Evolutionary conservation across 257 asterid species (phyloP).

Genomic region (Fraxinus quadrangulata): DNA sequence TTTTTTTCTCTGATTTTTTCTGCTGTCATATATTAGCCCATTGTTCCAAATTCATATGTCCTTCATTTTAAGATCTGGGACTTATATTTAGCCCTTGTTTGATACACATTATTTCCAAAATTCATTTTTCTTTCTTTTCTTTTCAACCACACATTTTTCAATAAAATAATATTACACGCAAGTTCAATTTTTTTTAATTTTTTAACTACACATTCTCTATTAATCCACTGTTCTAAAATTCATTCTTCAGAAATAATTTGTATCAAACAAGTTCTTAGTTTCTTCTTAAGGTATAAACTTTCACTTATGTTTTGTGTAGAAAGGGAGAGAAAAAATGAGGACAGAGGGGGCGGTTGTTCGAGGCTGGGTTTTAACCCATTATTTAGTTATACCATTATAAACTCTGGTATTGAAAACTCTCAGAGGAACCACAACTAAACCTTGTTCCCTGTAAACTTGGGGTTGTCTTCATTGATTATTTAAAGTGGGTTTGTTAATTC

Average conservation of each 20-base stretch:
- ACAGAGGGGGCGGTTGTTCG: neutral
- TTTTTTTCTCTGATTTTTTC: constrained; percentile 1
- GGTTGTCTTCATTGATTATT: neutral
- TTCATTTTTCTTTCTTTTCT: too few relatives aligned
- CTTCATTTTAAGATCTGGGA: neutral
- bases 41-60: neutral
- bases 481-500: neutral
- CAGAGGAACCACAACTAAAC: neutral
- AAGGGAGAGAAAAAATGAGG: neutral
- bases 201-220: too few relatives aligned
- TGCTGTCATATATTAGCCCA: neutral
- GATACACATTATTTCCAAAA: too few relatives aligned
- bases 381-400: neutral
- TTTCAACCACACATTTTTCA: too few relatives aligned
- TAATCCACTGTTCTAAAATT: too few relatives aligned
- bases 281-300: neutral
- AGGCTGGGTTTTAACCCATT: neutral
- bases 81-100: too few relatives aligned
- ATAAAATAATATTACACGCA: too few relatives aligned
- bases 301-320: neutral
- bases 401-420: neutral
- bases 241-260: too few relatives aligned
- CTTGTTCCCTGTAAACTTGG: neutral
- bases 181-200: too few relatives aligned
- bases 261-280: too few relatives aligned